Percentiles rank a stretch among this genome's conserved stretches.
Conservation (phyloP, 2,329 filamentous ascomycete species). For the Chaetomium globosum region DNA sequence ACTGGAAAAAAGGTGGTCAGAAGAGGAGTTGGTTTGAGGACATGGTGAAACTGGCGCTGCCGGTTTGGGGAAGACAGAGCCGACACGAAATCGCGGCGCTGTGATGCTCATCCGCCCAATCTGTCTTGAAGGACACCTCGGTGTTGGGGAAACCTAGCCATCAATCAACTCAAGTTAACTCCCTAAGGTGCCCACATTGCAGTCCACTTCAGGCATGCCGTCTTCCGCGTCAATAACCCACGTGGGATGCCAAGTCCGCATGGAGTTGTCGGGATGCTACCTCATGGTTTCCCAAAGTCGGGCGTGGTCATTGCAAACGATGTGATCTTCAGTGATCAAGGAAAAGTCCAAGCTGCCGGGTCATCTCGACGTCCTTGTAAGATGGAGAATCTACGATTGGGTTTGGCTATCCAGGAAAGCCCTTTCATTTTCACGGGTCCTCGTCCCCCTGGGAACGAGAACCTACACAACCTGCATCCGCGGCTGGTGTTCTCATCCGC, state of each 20-base stretch:
- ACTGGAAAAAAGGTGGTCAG: no score
- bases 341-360: neutral
- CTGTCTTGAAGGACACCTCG: neutral
- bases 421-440: neutral
- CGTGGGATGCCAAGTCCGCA: no score
- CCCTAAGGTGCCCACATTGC: no score
- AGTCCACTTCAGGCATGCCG: no score
- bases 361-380: neutral
- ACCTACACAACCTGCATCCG: neutral
- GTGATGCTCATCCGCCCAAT: neutral
- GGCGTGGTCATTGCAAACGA: no score
- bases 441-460: neutral
- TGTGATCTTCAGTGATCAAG: neutral
- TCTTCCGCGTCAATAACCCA: no score
- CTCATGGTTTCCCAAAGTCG: no score
- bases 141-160: no score
- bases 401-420: neutral
- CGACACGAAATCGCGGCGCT: slow-evolving; percentile 2
- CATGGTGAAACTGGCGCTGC: slow-evolving; percentile 25
- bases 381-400: neutral
- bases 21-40: no score
- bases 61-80: slow-evolving; percentile 27
- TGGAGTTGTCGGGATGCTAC: neutral
- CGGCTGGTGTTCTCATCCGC: neutral
- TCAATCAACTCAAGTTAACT: no score